Evolutionary conservation across 1,284 basidiomycete genomes (phyloP), one percentile per base, ranked within the genome.

Genomic region (Moesziomyces antarcticus): DNA sequence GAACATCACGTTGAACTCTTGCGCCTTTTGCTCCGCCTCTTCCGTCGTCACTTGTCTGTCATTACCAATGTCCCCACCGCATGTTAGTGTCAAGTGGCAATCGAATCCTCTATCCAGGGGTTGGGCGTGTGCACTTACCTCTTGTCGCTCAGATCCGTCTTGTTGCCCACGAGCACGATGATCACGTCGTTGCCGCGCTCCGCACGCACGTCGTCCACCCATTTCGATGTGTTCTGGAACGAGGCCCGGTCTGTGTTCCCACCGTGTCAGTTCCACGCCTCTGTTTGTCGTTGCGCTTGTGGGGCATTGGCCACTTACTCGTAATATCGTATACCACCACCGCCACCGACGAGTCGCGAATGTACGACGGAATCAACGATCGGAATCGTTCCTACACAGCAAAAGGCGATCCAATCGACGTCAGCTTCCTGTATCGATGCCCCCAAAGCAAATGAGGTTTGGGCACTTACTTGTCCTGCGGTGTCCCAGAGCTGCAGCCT

Each of bases 301-400:
- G 4, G 48, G 21, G n/a, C 45, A n/a, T 35, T 43, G 21, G 11
- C 7, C 43, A 87, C 92, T 82, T 78, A 96, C 95, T 98, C 72
- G 97, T 98, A 73, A 99, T 97, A 85, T 99, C 96, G 85, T 95
- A 99, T 5, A 98, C 96, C 54, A 98, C 94, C 73, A 99, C 97
- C 14, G 96, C 96, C 20, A 98, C 96, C 46, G 93, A 96, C 14
- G 95, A 98, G 86, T 99, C 96, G 68, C 96, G 92, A 80, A 99
- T 99, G 86, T 99, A 99, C 25, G 94, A 97, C 14, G 97, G 97
- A 85, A 99, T 99, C 73, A 99, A 87, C 11, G 94, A 97, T 64
- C 97, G 89, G 86, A 99, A 99, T 27, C 97, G 91, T 88, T 98
- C 96, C 93, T 97, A 56, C 3, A 41, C 20, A 14, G 24, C 24